Percentiles rank a stretch among this genome's conserved stretches.
These are phyloP conservation scores for Gynandropsis gynandra DNA, from an alignment of 345 rosid genomes.

Conservation along the genomic window DNA sequence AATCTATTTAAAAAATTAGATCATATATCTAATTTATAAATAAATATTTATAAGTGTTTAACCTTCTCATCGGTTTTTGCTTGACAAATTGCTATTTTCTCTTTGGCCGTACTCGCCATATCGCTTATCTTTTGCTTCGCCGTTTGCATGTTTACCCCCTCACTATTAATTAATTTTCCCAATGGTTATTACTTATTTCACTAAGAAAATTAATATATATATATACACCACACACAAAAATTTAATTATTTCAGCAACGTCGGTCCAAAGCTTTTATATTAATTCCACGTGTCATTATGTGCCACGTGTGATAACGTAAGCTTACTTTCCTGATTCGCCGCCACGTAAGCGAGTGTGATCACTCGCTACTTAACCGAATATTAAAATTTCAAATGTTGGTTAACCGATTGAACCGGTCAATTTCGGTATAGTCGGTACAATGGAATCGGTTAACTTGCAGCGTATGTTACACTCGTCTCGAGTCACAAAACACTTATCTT, in stretches of 20 bases:
- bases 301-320: too few species aligned
- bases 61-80: constrained; percentile 57
- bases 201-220: too few species aligned
- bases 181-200: background rate
- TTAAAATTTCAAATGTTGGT: too few species aligned
- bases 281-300: too few species aligned
- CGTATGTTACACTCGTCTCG: background rate
- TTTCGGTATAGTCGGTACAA: too few species aligned
- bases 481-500: constrained; percentile 13
- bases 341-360: too few species aligned
- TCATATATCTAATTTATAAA: background rate
- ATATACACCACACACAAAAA: too few species aligned
- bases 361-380: too few species aligned
- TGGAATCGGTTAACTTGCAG: constrained; percentile 6
- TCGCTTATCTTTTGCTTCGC: constrained; percentile 51
- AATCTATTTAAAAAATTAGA: background rate
- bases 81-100: constrained; percentile 39
- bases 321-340: too few species aligned
- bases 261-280: too few species aligned
- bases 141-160: constrained; percentile 36
- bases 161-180: background rate
- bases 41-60: background rate
- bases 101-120: constrained; percentile 54
- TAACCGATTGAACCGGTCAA: too few species aligned
- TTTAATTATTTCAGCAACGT: too few species aligned